A percentile compares a stretch with the other conserved stretches of the same genome.
Evolutionary conservation across 352 stramenopile species (phyloP).

Genomic region (Phytophthora sp.): DNA sequence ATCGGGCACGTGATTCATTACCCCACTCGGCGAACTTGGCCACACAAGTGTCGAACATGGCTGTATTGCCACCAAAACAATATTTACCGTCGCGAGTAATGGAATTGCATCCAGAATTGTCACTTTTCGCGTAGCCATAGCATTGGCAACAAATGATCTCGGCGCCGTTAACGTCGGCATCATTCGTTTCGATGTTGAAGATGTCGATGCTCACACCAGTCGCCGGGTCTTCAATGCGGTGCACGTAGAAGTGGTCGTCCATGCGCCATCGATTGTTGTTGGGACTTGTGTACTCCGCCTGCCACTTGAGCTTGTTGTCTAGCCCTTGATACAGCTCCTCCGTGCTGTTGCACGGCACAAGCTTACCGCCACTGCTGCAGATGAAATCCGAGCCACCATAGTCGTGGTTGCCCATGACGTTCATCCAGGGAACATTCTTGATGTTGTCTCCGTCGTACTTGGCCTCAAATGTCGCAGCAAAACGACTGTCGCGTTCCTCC

Average conservation of each 20-base stretch:
- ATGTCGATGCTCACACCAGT: constrained; percentile 28
- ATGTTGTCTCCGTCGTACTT: constrained; percentile 26
- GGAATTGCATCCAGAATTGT: constrained; percentile 7
- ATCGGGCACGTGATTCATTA: constrained; percentile 9
- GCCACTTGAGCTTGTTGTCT: constrained; percentile 33
- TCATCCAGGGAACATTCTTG: constrained; percentile 17
- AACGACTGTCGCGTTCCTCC: constrained; percentile 15
- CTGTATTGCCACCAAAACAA: constrained; percentile 21
- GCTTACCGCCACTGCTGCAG: constrained; percentile 8
- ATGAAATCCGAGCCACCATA: constrained; percentile 29
- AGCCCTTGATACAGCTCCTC: constrained; percentile 15
- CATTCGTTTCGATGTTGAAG: constrained; percentile 30
- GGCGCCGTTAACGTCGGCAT: constrained; percentile 17
- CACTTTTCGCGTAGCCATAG: constrained; percentile 24
- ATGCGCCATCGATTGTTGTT: constrained; percentile 26
- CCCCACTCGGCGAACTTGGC: constrained; percentile 19
- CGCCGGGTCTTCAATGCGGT: constrained; percentile 13
- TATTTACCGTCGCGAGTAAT: constrained; percentile 16
- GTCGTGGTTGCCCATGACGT: constrained; percentile 33
- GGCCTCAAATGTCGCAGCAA: constrained; percentile 26
- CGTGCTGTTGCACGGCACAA: constrained; percentile 3
- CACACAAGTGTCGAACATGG: constrained; percentile 22
- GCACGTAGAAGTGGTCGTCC: constrained; percentile 25
- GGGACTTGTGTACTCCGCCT: constrained; percentile 19
- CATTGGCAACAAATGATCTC: constrained; percentile 26